Conservation (phyloP, 2,329 filamentous ascomycete species). For the Trichophyton simii region DNA sequence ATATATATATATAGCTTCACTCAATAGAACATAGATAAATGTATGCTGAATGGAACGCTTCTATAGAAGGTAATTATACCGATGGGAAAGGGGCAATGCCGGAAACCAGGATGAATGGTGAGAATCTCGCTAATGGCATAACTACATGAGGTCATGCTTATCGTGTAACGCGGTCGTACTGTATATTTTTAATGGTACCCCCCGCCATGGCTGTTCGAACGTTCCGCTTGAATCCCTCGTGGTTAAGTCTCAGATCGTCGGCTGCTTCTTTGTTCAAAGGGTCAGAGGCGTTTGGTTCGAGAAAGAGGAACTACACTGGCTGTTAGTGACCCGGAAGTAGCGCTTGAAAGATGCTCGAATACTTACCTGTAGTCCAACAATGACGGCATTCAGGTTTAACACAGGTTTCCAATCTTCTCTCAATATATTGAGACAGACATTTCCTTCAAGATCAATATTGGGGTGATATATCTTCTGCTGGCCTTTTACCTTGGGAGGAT, state of each 20-base stretch:
- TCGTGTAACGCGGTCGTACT: slow-evolving; percentile 68
- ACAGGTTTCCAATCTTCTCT: slow-evolving; percentile 99
- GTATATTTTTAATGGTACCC: slow-evolving; percentile 56
- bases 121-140: not conserved
- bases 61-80: not conserved
- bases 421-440: slow-evolving; percentile 94
- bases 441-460: slow-evolving; percentile 95
- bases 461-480: slow-evolving; percentile 98
- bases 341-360: slow-evolving; percentile 14
- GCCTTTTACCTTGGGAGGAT: slow-evolving; percentile 94
- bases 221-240: slow-evolving; percentile 84
- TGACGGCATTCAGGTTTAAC: slow-evolving; percentile 88
- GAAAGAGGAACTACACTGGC: slow-evolving; percentile 67
- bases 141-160: slow-evolving; percentile 24
- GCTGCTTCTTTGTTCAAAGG: slow-evolving; percentile 98
- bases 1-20: not conserved
- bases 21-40: not conserved
- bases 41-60: not conserved
- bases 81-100: not conserved
- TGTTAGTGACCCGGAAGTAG: not conserved
- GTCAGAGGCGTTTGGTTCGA: slow-evolving; percentile 92
- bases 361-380: slow-evolving; percentile 73
- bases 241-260: slow-evolving; percentile 73
- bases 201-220: slow-evolving; percentile 75
- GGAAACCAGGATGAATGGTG: not conserved